Percentiles rank a stretch among this genome's conserved stretches.
These are phyloP conservation scores for Puccinia brachypodii DNA, from an alignment of 1,284 basidiomycete genomes.

Conservation along the genomic window DNA sequence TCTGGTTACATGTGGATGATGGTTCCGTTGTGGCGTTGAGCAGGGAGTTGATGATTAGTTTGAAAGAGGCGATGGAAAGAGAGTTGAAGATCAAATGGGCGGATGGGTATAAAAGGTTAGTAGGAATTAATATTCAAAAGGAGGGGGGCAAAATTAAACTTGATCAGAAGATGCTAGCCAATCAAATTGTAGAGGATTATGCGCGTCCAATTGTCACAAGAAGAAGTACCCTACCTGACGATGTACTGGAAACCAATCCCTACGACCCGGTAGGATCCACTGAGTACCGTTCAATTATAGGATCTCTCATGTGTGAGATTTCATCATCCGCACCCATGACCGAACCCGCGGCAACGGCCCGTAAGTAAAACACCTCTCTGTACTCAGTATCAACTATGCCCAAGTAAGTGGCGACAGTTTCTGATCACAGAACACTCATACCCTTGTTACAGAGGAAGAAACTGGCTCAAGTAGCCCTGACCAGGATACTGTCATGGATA, in stretches of 20 bases:
- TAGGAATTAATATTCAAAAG: neutral
- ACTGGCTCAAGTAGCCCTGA: too few species aligned
- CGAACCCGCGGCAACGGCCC: too few species aligned
- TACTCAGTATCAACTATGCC: too few species aligned
- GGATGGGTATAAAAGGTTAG: neutral
- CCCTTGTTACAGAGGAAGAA: too few species aligned
- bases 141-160: neutral
- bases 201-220: neutral
- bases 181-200: neutral
- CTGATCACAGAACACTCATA: too few species aligned
- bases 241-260: neutral
- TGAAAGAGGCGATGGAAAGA: neutral
- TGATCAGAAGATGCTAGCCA: neutral
- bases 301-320: too few species aligned
- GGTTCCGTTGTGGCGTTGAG: neutral
- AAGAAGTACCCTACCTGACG: too few species aligned
- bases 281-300: neutral
- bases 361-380: too few species aligned
- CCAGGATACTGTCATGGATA: too few species aligned
- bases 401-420: too few species aligned
- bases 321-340: too few species aligned
- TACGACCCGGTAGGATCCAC: neutral
- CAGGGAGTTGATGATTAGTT: neutral
- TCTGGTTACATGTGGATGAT: constrained; percentile 31
- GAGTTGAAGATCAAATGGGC: constrained; percentile 5